phyloP scores from a whole-genome alignment of 805 yeast species.

The Limtongozyma cylindracea region DNA sequence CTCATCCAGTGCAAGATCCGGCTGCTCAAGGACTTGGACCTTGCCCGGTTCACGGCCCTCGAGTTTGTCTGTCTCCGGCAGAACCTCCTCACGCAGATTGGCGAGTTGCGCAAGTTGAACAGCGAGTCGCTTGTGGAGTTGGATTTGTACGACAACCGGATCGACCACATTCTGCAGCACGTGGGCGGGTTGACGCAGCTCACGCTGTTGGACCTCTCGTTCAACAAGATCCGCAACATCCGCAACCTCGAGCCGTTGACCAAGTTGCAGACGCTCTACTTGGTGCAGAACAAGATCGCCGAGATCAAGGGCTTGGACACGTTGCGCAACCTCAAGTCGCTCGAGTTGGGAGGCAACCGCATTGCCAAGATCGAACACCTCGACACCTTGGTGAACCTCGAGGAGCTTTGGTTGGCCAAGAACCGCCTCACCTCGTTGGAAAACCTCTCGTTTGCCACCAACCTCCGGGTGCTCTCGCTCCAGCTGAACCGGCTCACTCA shows the following conservation, averaged over 20 bases:
- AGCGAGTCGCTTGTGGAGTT: constrained; percentile 39
- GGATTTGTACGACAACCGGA: constrained; percentile 81
- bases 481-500: constrained; percentile 66
- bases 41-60: constrained; percentile 28
- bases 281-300: constrained; percentile 71
- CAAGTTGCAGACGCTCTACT: constrained; percentile 41
- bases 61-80: constrained; percentile 55
- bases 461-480: constrained; percentile 56
- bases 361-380: constrained; percentile 34
- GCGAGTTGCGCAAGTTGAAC: constrained; percentile 30
- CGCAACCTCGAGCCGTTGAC: constrained; percentile 45
- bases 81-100: constrained; percentile 52
- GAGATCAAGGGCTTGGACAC: constrained; percentile 43
- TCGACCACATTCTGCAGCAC: constrained; percentile 61
- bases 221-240: constrained; percentile 71
- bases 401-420: constrained; percentile 83
- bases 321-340: constrained; percentile 27
- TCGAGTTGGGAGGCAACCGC: constrained; percentile 84
- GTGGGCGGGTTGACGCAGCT: constrained; percentile 32
- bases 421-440: constrained; percentile 45
- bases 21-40: constrained; percentile 32
- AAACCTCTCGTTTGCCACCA: constrained; percentile 29
- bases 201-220: constrained; percentile 53
- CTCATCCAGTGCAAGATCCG: constrained; percentile 45
- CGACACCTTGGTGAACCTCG: constrained; percentile 24